phyloP scores from a whole-genome alignment of 371 early-diverging fungal species.

The Mortierella sp. region DNA sequence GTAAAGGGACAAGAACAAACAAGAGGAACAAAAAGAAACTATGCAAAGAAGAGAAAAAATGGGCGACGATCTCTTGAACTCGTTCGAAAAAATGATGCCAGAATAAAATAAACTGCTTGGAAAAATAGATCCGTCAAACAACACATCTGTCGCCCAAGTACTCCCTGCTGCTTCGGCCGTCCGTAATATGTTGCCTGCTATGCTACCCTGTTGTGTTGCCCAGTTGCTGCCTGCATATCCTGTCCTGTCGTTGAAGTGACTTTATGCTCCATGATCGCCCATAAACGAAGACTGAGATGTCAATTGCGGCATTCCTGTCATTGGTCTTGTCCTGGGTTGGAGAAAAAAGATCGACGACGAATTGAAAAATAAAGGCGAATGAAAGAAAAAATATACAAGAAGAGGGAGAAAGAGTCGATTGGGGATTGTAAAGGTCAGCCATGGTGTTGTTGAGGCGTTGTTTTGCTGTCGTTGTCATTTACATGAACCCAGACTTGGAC shows the following conservation, averaged over 20 bases:
- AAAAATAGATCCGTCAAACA: too few relatives aligned
- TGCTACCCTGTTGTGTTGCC: neutral
- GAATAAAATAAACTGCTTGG: too few relatives aligned
- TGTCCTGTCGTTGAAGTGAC: neutral
- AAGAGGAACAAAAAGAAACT: neutral
- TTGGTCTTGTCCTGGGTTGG: neutral
- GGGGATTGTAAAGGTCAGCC: neutral
- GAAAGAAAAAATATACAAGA: slow-evolving; percentile 8
- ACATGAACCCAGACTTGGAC: slow-evolving; percentile 74
- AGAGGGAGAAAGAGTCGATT: neutral
- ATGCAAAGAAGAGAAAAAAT: neutral
- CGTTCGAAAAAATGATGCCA: too few relatives aligned
- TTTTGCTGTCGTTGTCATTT: neutral
- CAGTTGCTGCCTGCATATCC: neutral
- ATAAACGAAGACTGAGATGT: neutral
- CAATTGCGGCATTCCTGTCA: slow-evolving; percentile 7
- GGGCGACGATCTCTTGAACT: neutral
- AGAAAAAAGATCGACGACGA: neutral
- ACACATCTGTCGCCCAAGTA: too few relatives aligned
- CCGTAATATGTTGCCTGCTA: neutral
- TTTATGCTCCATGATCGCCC: slow-evolving; percentile 4
- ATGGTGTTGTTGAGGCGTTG: slow-evolving; percentile 11
- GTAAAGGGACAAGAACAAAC: neutral
- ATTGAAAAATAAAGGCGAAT: neutral
- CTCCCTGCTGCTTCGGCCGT: neutral